These are phyloP conservation scores for Microbotryum lychnidis-dioicae DNA, from an alignment of 1,284 basidiomycete genomes.

Conservation along the genomic window DNA sequence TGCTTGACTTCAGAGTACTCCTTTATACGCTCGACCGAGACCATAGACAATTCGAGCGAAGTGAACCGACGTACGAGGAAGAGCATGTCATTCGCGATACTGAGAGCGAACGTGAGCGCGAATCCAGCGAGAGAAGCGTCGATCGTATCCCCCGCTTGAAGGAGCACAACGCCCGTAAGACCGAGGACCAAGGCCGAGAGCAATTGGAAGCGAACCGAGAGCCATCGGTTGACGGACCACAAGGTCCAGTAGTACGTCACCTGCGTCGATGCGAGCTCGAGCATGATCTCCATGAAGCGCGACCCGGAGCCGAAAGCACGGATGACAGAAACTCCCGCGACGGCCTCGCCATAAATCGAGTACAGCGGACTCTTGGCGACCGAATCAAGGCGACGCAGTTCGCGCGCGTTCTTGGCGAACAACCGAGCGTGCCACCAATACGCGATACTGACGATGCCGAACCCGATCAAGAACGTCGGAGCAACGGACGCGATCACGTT, in stretches of 20 bases:
- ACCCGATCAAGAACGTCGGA: slow-evolving; percentile 33
- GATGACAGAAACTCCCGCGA: slow-evolving; percentile 60
- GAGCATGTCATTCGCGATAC: slow-evolving; percentile 38
- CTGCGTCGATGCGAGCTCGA: slow-evolving; percentile 22
- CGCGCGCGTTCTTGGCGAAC: slow-evolving; percentile 32
- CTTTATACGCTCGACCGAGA: slow-evolving; percentile 83
- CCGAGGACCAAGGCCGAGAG: slow-evolving; percentile 31
- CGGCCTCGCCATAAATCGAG: slow-evolving; percentile 56
- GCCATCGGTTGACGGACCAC: slow-evolving; percentile 44
- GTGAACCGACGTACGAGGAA: slow-evolving; percentile 45
- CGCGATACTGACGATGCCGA: slow-evolving; percentile 26
- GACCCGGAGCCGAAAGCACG: slow-evolving; percentile 69
- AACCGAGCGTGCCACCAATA: slow-evolving; percentile 29
- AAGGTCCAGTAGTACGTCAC: slow-evolving; percentile 30
- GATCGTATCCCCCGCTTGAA: slow-evolving; percentile 43
- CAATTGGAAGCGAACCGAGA: slow-evolving; percentile 35
- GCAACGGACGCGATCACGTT: slow-evolving; percentile 55
- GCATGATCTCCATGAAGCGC: slow-evolving; percentile 37
- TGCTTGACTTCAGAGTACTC: slow-evolving; percentile 68
- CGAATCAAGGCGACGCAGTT: slow-evolving; percentile 51
- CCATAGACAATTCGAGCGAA: slow-evolving; percentile 85
- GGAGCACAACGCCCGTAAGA: slow-evolving; percentile 45
- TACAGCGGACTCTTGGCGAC: slow-evolving; percentile 84
- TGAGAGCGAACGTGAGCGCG: slow-evolving; percentile 42
- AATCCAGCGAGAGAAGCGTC: slow-evolving; percentile 44